Evolutionary conservation across 192 early-diverging fungal species (phyloP), one percentile per base, ranked within the genome.

Genomic region (Paraglomus brasilianum): DNA sequence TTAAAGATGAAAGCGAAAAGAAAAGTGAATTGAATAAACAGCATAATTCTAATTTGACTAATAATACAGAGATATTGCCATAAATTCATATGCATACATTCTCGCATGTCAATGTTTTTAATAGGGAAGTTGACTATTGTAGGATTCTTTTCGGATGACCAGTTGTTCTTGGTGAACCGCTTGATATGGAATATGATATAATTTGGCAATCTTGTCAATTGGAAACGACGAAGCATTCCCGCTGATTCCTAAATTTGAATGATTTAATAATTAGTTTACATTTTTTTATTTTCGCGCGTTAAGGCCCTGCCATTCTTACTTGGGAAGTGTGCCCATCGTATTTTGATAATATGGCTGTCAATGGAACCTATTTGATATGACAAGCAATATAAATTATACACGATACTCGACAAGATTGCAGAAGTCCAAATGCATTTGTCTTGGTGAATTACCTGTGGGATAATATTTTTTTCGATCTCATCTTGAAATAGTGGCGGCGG

Each of bases 101-200:
- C 87, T 10, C 85, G 72, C 89, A 98, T 89, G 59, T 93, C 88
- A 6, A 96, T 72, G 62, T 90, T 89, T 56, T 88, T 90, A 48
- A 96, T 89, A 1, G 95, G 91, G 62, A 93, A 98, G 65, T 94
- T 96, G 5, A 98, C 94, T 69, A 98, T 95, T 0, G 97, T 98
- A 0, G 92, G 92, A 73, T 98, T 98, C 78, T 96, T 96, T 73
- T 98, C 97, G 19, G 76, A 73, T 1, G 83, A 77, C 78, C 90
- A 93, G 51, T 86, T 91, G 76, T 90, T 92, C 67, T 92, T 95
- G 0, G 87, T 85, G 62, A 98, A 94, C 10, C 97, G 83, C 72
- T 93, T 94, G 57, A 97, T 88, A 72, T 94, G 90, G 61, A 97
- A 90, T 24, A 98, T 91, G 17, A 98, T 77, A 72, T 90, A 98